Evolutionary conservation across 2,329 filamentous ascomycete species (phyloP).

Genomic region (Alternaria arborescens): DNA sequence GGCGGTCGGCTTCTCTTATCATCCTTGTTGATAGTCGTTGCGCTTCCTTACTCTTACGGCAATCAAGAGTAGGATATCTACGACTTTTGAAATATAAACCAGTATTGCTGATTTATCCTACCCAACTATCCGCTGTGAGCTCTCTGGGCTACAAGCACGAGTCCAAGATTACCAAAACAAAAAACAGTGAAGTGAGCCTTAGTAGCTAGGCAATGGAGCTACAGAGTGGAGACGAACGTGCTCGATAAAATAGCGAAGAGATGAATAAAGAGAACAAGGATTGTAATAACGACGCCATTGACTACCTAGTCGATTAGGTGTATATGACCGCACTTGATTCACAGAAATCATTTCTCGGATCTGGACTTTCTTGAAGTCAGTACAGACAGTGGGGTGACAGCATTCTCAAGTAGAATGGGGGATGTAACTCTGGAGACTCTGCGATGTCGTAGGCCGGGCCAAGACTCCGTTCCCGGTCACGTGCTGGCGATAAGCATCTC

Average conservation of each 20-base stretch:
- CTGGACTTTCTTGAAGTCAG: background rate
- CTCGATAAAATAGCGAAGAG: background rate
- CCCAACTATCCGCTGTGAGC: background rate
- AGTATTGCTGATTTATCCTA: background rate
- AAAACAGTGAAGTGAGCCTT: background rate
- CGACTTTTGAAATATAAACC: background rate
- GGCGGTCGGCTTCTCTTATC: background rate
- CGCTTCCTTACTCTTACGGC: background rate
- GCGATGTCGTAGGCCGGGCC: rapidly evolving
- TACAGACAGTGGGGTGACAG: background rate
- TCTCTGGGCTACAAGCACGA: background rate
- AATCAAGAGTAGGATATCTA: background rate
- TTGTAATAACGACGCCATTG: background rate
- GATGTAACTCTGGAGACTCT: too few relatives aligned
- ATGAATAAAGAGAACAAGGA: background rate
- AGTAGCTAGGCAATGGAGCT: background rate
- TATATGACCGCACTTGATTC: background rate
- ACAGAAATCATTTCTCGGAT: background rate
- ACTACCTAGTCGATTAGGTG: background rate
- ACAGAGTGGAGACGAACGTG: background rate
- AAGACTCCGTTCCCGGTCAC: too few relatives aligned
- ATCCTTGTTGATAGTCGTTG: rapidly evolving
- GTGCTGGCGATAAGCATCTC: too few relatives aligned
- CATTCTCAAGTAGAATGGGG: background rate
- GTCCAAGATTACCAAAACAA: background rate